phyloP scores from a whole-genome alignment of 2,329 filamentous ascomycete species.

The Penicillium capsulatum region DNA sequence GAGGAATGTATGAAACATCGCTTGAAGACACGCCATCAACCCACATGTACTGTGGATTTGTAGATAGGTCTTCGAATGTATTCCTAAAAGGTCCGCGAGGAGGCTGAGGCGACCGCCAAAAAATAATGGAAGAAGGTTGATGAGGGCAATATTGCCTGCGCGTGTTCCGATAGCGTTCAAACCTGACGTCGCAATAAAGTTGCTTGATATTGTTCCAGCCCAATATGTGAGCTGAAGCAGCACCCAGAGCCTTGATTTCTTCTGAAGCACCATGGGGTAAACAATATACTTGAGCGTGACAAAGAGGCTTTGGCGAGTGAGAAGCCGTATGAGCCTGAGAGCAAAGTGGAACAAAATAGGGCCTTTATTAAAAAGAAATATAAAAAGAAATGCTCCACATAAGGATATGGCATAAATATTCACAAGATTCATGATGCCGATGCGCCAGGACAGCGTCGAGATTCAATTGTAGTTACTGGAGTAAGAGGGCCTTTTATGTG shows the following conservation, averaged over 20 bases:
- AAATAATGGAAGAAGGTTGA: slow-evolving; percentile 13
- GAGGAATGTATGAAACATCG: slow-evolving; percentile 14
- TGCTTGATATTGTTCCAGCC: slow-evolving; percentile 7
- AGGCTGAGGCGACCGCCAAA: slow-evolving; percentile 10
- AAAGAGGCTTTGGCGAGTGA: slow-evolving; percentile 1
- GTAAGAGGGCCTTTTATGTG: too few species aligned
- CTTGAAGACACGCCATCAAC: slow-evolving; percentile 12
- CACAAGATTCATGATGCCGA: too few species aligned
- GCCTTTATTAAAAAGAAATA: too few species aligned
- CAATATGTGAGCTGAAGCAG: slow-evolving; percentile 11
- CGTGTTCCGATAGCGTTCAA: slow-evolving; percentile 6
- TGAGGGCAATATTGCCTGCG: slow-evolving; percentile 8
- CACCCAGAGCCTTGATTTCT: slow-evolving; percentile 7
- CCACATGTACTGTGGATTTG: slow-evolving; percentile 18
- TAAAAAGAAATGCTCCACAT: too few species aligned
- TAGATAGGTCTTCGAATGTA: slow-evolving; percentile 16
- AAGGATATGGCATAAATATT: too few species aligned
- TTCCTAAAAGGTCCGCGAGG: slow-evolving; percentile 13
- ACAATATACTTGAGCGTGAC: slow-evolving; percentile 5
- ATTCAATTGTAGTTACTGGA: too few species aligned
- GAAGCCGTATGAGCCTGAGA: too few species aligned
- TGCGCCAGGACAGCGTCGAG: too few species aligned
- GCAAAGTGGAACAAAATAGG: too few species aligned
- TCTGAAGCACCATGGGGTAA: slow-evolving; percentile 6
- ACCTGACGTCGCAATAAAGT: slow-evolving; percentile 6